Evolutionary conservation across 345 rosid species (phyloP).

Genomic region (Aegle marmelos): DNA sequence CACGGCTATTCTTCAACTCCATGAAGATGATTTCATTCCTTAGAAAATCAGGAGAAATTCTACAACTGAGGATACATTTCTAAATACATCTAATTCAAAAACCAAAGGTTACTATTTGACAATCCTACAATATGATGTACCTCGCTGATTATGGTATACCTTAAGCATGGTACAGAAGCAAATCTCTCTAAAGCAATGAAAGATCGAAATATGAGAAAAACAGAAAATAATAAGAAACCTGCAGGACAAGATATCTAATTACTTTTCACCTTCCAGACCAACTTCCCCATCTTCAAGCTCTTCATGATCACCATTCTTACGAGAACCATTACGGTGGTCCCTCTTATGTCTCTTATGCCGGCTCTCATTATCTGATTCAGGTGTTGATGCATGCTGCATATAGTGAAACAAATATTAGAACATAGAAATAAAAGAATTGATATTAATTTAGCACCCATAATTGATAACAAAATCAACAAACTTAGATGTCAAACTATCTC

Average conservation of each 20-base stretch:
- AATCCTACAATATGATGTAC: neutral
- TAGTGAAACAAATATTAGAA: conserved; percentile 3
- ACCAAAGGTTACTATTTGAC: neutral
- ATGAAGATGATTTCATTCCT: neutral
- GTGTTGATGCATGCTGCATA: conserved; percentile 66
- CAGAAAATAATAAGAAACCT: neutral
- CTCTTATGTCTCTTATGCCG: conserved; percentile 74
- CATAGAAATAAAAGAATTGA: neutral
- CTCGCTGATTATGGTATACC: neutral
- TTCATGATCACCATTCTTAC: conserved; percentile 61
- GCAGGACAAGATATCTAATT: conserved; percentile 19
- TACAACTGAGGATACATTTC: neutral
- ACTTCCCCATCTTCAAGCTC: conserved; percentile 97
- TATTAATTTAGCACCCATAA: neutral
- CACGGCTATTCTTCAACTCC: neutral
- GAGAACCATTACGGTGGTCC: conserved; percentile 68
- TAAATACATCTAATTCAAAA: neutral
- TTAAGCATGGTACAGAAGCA: neutral
- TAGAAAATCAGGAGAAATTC: neutral
- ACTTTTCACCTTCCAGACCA: conserved; percentile 86
- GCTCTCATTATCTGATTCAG: conserved; percentile 79
- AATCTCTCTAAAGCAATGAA: neutral
- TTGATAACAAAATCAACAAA: neutral
- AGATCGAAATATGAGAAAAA: neutral
- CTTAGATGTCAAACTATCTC: neutral